Evolutionary conservation across 805 yeast species (phyloP), one percentile per base, ranked within the genome.

Genomic region (Yamadazyma endophytica): DNA sequence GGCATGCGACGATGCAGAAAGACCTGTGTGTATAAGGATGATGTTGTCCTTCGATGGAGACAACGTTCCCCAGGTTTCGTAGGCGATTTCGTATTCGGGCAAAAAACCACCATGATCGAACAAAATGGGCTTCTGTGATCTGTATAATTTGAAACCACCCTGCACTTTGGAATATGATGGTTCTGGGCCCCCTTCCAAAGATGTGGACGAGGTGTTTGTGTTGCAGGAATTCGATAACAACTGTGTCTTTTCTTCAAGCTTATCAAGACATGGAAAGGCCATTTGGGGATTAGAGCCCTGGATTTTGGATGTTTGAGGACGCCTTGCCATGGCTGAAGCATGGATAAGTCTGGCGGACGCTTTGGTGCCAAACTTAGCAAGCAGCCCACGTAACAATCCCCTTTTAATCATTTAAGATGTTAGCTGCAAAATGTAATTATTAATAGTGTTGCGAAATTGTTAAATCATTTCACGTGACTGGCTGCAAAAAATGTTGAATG

Each of bases 1-100:
- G 7, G 96, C 97, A 61, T 89, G 97, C 2, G 96, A 85, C 0
- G 95, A 84, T 0, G 96, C 96, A 0, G 95, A 84, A 13, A 89
- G 68, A 0, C 97, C 97, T 1, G 97, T 89, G 49, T 89, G 96
- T 7, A 89, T 59, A 21, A 89, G 64, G 13, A 89, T 74, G 9
- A 88, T 83, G 50, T 89, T 89, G 13, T 82, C 74, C 40, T 63
- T 75, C 27, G 64, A 70, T 2, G 59, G 52, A 42, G 84, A 82
- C 40, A 89, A 64, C 5, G 51, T 44, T 2, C 97, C 97, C 97
- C 97, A 89, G 3, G 89, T 75, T 56, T 89, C 97, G 59, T 84
- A 89, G 0, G 96, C 97, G n/a, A 89, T 68, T 44, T 83, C 77
- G 46, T 73, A 85, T 39, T 73, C 75, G 2, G 86, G 85, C 21